phyloP scores from a whole-genome alignment of 2,329 filamentous ascomycete genomes.

The Colletotrichum plurivorum region DNA sequence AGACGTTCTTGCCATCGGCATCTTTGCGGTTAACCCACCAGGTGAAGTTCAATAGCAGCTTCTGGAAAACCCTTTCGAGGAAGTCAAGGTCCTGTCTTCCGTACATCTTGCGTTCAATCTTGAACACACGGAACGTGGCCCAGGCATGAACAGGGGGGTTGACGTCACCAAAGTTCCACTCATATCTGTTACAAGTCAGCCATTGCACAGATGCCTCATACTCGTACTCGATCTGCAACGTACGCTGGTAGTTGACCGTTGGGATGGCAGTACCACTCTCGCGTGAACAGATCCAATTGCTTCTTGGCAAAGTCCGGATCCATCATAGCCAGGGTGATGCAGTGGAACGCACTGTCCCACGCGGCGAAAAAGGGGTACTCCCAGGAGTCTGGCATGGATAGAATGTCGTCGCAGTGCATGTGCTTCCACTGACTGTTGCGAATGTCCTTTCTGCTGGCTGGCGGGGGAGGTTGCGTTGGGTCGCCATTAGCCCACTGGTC shows the following conservation, averaged over 20 bases:
- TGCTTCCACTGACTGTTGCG: constrained; percentile 95
- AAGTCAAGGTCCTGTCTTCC: constrained; percentile 96
- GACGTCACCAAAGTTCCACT: constrained; percentile 98
- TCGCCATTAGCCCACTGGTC: constrained; percentile 98
- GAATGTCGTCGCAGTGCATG: constrained; percentile 92
- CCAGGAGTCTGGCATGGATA: constrained; percentile 99
- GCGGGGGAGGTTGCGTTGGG: constrained; percentile 88
- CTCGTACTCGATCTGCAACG: constrained; percentile 45
- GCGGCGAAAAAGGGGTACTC: constrained; percentile 98
- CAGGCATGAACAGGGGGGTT: constrained; percentile 97
- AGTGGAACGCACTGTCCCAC: constrained; percentile 98
- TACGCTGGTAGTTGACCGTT: constrained; percentile 95
- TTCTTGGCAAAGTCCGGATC: constrained; percentile 99
- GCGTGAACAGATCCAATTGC: constrained; percentile 93
- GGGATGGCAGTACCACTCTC: constrained; percentile 99
- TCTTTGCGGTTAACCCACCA: constrained; percentile 99
- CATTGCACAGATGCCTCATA: neutral
- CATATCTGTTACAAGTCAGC: constrained; percentile 65
- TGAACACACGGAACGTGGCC: constrained; percentile 96
- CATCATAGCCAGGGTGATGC: constrained; percentile 95
- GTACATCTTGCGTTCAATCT: constrained; percentile 98
- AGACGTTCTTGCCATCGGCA: constrained; percentile 93
- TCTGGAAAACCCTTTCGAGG: constrained; percentile 96
- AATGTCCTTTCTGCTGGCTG: constrained; percentile 81
- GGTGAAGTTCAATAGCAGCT: constrained; percentile 94